Evolutionary conservation across 1,139 yeast genomes (phyloP).

Genomic region (Scheffersomyces lignicola): DNA sequence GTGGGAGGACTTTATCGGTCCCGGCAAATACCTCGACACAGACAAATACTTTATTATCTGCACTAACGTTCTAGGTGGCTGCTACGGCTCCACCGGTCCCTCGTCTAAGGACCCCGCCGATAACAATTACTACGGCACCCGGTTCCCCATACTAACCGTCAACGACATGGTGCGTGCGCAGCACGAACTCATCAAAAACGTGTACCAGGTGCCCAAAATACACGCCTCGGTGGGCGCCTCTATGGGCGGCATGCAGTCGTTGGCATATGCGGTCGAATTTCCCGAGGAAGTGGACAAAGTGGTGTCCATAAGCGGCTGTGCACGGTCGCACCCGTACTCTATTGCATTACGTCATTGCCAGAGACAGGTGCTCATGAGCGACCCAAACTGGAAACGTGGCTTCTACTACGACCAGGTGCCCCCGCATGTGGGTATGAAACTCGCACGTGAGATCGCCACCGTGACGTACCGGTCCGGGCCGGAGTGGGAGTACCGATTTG

Average conservation of each 20-base stretch:
- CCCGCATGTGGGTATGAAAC: constrained; percentile 93
- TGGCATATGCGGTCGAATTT: constrained; percentile 84
- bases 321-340: constrained; percentile 90
- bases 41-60: constrained; percentile 79
- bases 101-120: constrained; percentile 77
- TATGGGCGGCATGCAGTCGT: constrained; percentile 96
- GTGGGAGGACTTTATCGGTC: constrained; percentile 96
- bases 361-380: constrained; percentile 91
- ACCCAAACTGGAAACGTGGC: constrained; percentile 93
- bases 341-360: constrained; percentile 93
- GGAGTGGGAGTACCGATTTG: constrained; percentile 93
- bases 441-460: constrained; percentile 91
- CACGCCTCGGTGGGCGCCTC: constrained; percentile 89
- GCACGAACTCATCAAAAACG: constrained; percentile 60
- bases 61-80: constrained; percentile 90
- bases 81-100: constrained; percentile 96
- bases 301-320: constrained; percentile 85
- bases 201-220: constrained; percentile 61
- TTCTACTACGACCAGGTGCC: constrained; percentile 77
- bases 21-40: constrained; percentile 78
- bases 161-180: constrained; percentile 94
- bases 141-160: constrained; percentile 83
- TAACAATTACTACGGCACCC: constrained; percentile 68
- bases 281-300: constrained; percentile 73
- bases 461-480: constrained; percentile 95